phyloP scores from a whole-genome alignment of 2,329 filamentous ascomycete species.

The Claviceps sp. region DNA sequence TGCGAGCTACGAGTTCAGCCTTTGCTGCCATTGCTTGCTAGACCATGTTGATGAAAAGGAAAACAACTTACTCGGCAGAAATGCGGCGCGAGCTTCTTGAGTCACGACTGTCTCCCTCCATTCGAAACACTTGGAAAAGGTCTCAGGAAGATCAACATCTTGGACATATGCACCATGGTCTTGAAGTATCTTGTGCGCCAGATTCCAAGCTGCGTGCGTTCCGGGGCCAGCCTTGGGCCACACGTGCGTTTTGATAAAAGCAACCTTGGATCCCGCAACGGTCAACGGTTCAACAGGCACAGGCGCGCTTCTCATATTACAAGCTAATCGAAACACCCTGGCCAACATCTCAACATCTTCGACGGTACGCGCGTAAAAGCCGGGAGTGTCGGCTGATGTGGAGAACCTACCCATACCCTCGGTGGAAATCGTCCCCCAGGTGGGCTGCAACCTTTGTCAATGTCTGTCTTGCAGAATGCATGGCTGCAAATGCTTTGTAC shows the following conservation, averaged over 20 bases:
- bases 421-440: constrained; percentile 47
- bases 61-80: constrained; percentile 7
- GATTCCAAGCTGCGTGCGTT: constrained; percentile 27
- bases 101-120: constrained; percentile 24
- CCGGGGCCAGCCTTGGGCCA: constrained; percentile 35
- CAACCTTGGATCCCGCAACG: constrained; percentile 38
- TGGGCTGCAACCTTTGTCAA: constrained; percentile 26
- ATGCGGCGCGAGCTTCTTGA: constrained; percentile 7
- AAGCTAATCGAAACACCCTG: constrained; percentile 40
- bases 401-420: constrained; percentile 49
- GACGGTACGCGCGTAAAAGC: constrained; percentile 43
- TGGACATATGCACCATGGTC: constrained; percentile 39
- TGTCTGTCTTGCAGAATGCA: background rate
- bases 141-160: constrained; percentile 37
- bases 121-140: constrained; percentile 33
- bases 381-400: constrained; percentile 46
- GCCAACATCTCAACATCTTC: constrained; percentile 44
- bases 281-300: constrained; percentile 12
- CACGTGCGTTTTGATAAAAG: constrained; percentile 36
- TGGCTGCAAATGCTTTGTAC: background rate
- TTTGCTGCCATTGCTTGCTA: background rate
- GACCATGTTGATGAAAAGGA: background rate
- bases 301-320: constrained; percentile 25
- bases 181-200: constrained; percentile 25
- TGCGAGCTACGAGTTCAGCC: constrained; percentile 14